Conservation (phyloP, 1,284 basidiomycete genomes). For the Ustilago crameri region DNA sequence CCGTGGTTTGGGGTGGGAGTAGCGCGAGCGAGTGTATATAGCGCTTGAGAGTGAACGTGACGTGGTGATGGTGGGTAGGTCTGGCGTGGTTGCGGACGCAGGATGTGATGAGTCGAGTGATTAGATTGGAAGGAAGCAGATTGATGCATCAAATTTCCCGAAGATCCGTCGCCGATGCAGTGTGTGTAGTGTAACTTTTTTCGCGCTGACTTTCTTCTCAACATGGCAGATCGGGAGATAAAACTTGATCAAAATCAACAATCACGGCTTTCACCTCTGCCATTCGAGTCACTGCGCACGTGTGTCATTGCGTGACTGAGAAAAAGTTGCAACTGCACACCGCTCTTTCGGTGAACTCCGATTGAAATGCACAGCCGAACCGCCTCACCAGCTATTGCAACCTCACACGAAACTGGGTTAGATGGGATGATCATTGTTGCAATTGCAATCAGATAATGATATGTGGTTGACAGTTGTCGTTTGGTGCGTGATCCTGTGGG, state of each 20-base stretch:
- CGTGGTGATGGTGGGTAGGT: too few species aligned
- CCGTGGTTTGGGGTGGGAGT: neutral
- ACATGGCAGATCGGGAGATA: neutral
- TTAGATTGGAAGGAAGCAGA: too few species aligned
- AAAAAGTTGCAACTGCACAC: neutral
- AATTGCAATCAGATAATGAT: too few species aligned
- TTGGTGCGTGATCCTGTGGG: too few species aligned
- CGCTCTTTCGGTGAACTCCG: constrained; percentile 11
- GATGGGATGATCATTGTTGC: too few species aligned
- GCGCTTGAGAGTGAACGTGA: too few species aligned
- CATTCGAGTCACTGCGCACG: constrained; percentile 27
- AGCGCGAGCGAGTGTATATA: too few species aligned
- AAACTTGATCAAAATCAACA: constrained; percentile 1
- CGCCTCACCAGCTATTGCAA: too few species aligned
- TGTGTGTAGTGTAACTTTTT: neutral
- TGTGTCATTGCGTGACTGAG: neutral
- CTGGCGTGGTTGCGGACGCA: neutral
- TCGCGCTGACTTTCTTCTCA: neutral
- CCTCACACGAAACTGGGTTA: too few species aligned
- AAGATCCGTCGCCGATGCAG: constrained; percentile 1
- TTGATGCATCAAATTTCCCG: neutral
- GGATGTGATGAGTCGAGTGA: too few species aligned
- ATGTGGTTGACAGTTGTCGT: too few species aligned
- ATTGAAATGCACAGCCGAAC: constrained; percentile 28
- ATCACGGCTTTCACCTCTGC: neutral